phyloP scores from a whole-genome alignment of 2,329 filamentous ascomycete genomes.

The Huntiella savannae region DNA sequence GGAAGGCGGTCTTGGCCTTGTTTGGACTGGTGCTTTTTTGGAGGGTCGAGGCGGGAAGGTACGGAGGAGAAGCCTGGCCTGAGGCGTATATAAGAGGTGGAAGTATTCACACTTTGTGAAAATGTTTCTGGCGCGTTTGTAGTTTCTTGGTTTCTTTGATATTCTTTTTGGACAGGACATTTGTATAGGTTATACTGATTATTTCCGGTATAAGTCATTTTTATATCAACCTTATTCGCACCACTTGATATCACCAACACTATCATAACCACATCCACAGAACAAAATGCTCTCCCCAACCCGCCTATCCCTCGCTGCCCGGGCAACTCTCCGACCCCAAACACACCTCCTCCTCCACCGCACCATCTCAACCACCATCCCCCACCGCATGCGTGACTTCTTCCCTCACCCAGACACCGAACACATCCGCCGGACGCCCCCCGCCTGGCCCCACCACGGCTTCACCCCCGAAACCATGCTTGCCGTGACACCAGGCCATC shows the following conservation, averaged over 20 bases:
- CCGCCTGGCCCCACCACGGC: slow-evolving; percentile 52
- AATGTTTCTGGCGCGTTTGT: not conserved
- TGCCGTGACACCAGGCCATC: slow-evolving; percentile 54
- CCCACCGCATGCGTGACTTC: slow-evolving; percentile 32
- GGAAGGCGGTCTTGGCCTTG: too few species aligned
- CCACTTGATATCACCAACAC: not conserved
- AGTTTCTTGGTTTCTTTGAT: not conserved
- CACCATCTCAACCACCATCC: slow-evolving; percentile 31
- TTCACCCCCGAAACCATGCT: slow-evolving; percentile 69
- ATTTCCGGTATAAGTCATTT: not conserved
- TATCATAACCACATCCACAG: not conserved
- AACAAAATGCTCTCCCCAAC: slow-evolving; percentile 6
- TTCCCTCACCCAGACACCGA: slow-evolving; percentile 43
- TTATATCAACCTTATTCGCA: not conserved
- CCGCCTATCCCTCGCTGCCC: slow-evolving; percentile 3
- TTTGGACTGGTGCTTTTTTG: not conserved
- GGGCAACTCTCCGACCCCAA: slow-evolving; percentile 1
- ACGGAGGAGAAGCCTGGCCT: not conserved
- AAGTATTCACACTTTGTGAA: not conserved
- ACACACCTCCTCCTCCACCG: slow-evolving; percentile 15
- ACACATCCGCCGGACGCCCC: slow-evolving; percentile 40
- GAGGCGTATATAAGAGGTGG: not conserved
- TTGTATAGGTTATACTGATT: not conserved
- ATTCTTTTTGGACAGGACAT: not conserved
- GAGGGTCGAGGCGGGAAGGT: not conserved